Conservation (phyloP, 805 yeast species). For the Cyberlindnera lachancei region DNA sequence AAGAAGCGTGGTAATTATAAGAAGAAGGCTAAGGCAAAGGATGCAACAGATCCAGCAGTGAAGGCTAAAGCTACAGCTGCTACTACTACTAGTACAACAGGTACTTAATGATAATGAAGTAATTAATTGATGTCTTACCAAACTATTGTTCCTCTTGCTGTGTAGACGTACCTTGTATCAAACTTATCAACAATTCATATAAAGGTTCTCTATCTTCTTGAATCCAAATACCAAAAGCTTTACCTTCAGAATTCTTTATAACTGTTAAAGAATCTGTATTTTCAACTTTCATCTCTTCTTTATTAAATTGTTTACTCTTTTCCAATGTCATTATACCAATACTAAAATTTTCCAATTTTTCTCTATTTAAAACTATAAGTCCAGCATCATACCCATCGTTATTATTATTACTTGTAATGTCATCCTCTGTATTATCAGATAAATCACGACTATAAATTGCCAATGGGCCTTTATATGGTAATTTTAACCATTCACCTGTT, state of each 20-base stretch:
- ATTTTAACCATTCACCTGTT: slow-evolving; percentile 60
- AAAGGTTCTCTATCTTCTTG: slow-evolving; percentile 63
- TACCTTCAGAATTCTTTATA: slow-evolving; percentile 58
- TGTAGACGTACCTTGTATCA: slow-evolving; percentile 8
- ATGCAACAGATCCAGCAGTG: too few relatives aligned
- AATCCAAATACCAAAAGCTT: slow-evolving; percentile 73
- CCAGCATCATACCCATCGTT: slow-evolving; percentile 55
- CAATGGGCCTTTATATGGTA: slow-evolving; percentile 63
- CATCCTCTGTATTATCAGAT: slow-evolving; percentile 21
- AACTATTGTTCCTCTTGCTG: not conserved
- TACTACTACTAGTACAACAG: too few relatives aligned
- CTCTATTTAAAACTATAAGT: slow-evolving; percentile 58
- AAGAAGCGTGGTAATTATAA: slow-evolving; percentile 24
- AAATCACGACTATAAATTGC: slow-evolving; percentile 56
- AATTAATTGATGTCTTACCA: too few relatives aligned
- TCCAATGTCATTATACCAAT: slow-evolving; percentile 58
- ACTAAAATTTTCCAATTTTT: slow-evolving; percentile 63
- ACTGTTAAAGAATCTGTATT: slow-evolving; percentile 63
- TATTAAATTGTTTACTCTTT: slow-evolving; percentile 30
- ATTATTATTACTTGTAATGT: too few relatives aligned
- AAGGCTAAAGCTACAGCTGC: too few relatives aligned
- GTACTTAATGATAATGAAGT: too few relatives aligned
- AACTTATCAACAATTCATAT: slow-evolving; percentile 34
- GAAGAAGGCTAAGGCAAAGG: slow-evolving; percentile 16
- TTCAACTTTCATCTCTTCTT: slow-evolving; percentile 54